phyloP scores from a whole-genome alignment of 2,329 filamentous ascomycete species.

The Botrytis tulipae region DNA sequence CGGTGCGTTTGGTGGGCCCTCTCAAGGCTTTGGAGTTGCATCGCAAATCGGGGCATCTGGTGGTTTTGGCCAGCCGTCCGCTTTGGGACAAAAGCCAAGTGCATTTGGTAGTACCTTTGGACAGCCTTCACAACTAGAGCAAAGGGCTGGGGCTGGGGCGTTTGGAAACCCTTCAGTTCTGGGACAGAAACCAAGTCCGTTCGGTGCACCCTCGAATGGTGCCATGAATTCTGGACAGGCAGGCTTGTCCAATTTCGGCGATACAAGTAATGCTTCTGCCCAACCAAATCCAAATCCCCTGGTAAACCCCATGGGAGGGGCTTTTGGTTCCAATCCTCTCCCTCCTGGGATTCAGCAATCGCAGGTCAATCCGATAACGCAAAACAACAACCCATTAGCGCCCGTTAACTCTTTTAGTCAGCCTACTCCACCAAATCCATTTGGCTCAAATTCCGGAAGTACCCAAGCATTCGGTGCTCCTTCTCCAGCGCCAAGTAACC shows the following conservation, averaged over 20 bases:
- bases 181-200: slow-evolving; percentile 39
- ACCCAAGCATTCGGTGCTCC: slow-evolving; percentile 45
- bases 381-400: slow-evolving; percentile 19
- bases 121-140: slow-evolving; percentile 18
- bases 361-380: background rate
- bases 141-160: slow-evolving; percentile 31
- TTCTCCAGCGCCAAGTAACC: slow-evolving; percentile 18
- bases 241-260: slow-evolving; percentile 18
- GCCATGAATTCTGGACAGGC: slow-evolving; percentile 19
- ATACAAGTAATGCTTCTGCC: slow-evolving; percentile 9
- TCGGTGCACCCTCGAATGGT: slow-evolving; percentile 30
- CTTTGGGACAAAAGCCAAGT: slow-evolving; percentile 40
- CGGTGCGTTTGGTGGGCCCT: slow-evolving; percentile 26
- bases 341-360: slow-evolving; percentile 11
- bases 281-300: slow-evolving; percentile 20
- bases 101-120: slow-evolving; percentile 28
- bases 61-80: slow-evolving; percentile 42
- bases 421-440: slow-evolving; percentile 40
- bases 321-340: slow-evolving; percentile 14
- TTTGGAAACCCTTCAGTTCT: slow-evolving; percentile 44
- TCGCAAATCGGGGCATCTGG: slow-evolving; percentile 35
- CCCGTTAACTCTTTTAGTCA: slow-evolving; percentile 39
- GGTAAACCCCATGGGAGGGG: slow-evolving; percentile 20
- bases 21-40: slow-evolving; percentile 22
- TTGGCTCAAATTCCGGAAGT: background rate